Base-by-base conservation (phyloP, 2,329 filamentous ascomycete genomes). In the Coniella lustricola region DNA sequence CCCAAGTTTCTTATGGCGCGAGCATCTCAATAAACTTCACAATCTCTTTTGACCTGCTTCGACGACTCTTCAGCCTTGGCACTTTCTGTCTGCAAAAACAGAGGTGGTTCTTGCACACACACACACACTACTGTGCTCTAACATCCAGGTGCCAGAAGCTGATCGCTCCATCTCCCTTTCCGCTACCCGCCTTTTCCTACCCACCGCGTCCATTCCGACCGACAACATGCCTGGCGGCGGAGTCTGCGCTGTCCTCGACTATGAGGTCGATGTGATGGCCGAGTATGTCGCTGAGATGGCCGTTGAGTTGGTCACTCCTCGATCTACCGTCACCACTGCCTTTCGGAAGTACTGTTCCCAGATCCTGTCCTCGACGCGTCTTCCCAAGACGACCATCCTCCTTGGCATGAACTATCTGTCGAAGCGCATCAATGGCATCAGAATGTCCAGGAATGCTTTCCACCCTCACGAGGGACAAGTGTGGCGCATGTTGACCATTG, bases 251-350 rank as follows among this genome's bases (percentile, higher is more conserved):
- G 87, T 94, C 70, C 81, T 96, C 68, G 90, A 95, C 74, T 96
- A 96, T 67, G 90, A 95, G 69, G 91, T 95, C 81, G 89, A 95
- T 64, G 76, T 86, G 67, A 96, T 95, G 90, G 85, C 89, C 55
- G 89, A 95, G 65, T 96, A 95, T 68, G 90, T 95, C 64, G 85
- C 88, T 54, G 87, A 95, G 64, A 94, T 91, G 82, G 82, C 90
- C 53, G 77, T 74, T 20, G 74, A 78, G 38, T 68, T 82, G 31
- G 74, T 80, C 36, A 72, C 74, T 50, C 75, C 76, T 8, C 70
- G 74, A 31, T 68, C 67, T 5, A 57, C 65, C 16, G 72, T 87
- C 58, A 82, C 84, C 14, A 74, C 81, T 20, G 80, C 87, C 20
- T 95, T 94, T 67, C 84, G 87, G 60, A 95, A 95, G 71, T 96